These are phyloP conservation scores for Phellopilus nigrolimitatus DNA, from an alignment of 1,284 basidiomycete genomes.

Conservation along the genomic window DNA sequence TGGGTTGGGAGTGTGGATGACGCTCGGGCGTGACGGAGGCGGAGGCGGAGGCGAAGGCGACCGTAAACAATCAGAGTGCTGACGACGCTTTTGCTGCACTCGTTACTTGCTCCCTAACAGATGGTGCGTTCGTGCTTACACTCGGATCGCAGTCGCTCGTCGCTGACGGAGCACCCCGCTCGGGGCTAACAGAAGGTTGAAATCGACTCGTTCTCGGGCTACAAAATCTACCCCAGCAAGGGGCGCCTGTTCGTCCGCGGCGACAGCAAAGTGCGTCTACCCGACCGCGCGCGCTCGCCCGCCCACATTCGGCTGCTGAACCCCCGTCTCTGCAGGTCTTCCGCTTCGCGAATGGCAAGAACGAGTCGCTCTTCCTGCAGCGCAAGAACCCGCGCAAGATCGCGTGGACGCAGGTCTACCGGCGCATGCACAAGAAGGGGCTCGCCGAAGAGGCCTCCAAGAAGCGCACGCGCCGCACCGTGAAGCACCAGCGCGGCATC, in stretches of 20 bases:
- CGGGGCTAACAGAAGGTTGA: constrained; percentile 78
- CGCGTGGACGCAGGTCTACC: constrained; percentile 96
- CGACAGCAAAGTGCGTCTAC: constrained; percentile 83
- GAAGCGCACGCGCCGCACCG: constrained; percentile 95
- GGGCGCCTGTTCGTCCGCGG: constrained; percentile 94
- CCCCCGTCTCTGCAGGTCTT: constrained; percentile 59
- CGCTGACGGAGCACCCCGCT: background rate
- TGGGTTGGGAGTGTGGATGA: constrained; percentile 15
- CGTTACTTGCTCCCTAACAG: background rate
- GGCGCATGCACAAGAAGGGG: constrained; percentile 99
- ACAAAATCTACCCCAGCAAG: constrained; percentile 95
- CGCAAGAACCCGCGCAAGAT: constrained; percentile 99
- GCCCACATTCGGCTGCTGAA: constrained; percentile 5
- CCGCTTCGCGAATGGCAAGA: constrained; percentile 88
- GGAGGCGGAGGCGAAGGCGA: background rate
- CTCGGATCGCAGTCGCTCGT: background rate
- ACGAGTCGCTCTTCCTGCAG: constrained; percentile 95
- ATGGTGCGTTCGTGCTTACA: constrained; percentile 5
- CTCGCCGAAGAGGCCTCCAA: constrained; percentile 98
- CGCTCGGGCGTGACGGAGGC: too few relatives aligned
- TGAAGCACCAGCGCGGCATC: constrained; percentile 98
- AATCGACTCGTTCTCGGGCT: constrained; percentile 94
- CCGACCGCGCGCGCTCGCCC: background rate
- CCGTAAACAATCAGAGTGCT: background rate
- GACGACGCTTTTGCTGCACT: background rate